A percentile compares a stretch with the other conserved stretches of the same genome.
These are phyloP conservation scores for Leishmania turanica DNA, from an alignment of 208 protist genomes.

Conservation along the genomic window DNA sequence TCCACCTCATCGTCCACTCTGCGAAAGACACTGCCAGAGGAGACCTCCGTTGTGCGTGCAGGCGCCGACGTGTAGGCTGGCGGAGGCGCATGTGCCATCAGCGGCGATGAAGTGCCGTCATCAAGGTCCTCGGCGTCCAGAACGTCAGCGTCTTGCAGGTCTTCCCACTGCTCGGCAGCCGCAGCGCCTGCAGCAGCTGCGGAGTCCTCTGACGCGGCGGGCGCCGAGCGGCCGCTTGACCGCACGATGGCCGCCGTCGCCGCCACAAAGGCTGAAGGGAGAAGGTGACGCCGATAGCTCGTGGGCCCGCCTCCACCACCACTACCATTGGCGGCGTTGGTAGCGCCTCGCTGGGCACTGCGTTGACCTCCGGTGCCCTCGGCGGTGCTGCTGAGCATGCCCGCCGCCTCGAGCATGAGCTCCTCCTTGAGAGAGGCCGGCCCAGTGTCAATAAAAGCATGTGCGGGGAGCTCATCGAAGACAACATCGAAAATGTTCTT, in stretches of 20 bases:
- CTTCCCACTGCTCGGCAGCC: not conserved
- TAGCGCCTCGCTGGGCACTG: not conserved
- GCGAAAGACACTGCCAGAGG: not conserved
- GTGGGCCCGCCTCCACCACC: not conserved
- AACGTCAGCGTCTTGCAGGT: slow-evolving; percentile 2
- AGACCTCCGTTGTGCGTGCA: not conserved
- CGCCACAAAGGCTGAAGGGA: slow-evolving; percentile 10
- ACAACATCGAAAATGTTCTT: slow-evolving; percentile 81
- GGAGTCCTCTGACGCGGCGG: not conserved
- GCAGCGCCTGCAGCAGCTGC: not conserved
- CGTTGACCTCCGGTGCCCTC: not conserved
- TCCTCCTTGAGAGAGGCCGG: slow-evolving; percentile 55
- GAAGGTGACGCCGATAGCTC: slow-evolving; percentile 18
- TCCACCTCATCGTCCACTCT: slow-evolving; percentile 22
- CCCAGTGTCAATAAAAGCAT: slow-evolving; percentile 62
- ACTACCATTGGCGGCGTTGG: not conserved
- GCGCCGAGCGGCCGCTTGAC: not conserved
- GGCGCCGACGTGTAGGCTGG: slow-evolving; percentile 5
- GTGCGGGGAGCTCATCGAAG: slow-evolving; percentile 63
- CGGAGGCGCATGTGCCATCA: not conserved
- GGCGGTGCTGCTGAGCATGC: slow-evolving; percentile 6
- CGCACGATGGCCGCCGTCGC: not conserved
- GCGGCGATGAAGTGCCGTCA: not conserved
- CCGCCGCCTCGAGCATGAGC: slow-evolving; percentile 40
- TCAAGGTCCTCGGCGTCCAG: slow-evolving; percentile 26